phyloP scores from a whole-genome alignment of 179 eudicot genomes.

The Beta lomatogona region DNA sequence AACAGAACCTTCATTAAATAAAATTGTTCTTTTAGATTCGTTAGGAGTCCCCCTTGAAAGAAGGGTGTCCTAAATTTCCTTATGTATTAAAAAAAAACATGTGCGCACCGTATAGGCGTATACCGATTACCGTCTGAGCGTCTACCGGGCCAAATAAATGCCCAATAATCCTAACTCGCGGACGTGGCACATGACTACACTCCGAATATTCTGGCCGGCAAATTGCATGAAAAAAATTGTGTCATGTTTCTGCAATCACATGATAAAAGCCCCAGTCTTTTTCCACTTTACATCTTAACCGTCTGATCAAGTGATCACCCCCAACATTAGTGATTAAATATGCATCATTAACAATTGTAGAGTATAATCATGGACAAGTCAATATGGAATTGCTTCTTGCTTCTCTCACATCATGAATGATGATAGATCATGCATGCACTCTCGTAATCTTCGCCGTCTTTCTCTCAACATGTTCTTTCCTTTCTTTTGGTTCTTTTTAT shows the following conservation, averaged over 20 bases:
- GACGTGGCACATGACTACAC: conserved; percentile 3
- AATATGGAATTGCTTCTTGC: conserved; percentile 3
- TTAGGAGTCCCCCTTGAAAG: no score
- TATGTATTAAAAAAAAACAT: no score
- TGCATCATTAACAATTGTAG: not conserved
- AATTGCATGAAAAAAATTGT: not conserved
- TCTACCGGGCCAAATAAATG: not conserved
- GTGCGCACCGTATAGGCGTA: no score
- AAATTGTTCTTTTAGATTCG: no score
- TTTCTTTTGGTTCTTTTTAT: not conserved
- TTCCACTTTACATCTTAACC: not conserved
- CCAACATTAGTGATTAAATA: not conserved
- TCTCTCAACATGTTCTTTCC: conserved; percentile 23
- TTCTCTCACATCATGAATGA: not conserved
- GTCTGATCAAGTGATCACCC: not conserved
- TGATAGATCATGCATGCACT: not conserved
- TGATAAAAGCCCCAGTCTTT: no score
- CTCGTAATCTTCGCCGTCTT: conserved; percentile 25
- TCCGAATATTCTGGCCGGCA: conserved; percentile 17
- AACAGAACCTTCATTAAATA: no score
- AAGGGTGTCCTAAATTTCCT: no score
- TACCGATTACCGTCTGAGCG: no score
- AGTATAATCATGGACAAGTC: not conserved
- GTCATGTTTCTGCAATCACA: no score
- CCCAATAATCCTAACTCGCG: not conserved